Evolutionary conservation across 2,329 filamentous ascomycete genomes (phyloP).

Genomic region (Cryphonectria radicalis): DNA sequence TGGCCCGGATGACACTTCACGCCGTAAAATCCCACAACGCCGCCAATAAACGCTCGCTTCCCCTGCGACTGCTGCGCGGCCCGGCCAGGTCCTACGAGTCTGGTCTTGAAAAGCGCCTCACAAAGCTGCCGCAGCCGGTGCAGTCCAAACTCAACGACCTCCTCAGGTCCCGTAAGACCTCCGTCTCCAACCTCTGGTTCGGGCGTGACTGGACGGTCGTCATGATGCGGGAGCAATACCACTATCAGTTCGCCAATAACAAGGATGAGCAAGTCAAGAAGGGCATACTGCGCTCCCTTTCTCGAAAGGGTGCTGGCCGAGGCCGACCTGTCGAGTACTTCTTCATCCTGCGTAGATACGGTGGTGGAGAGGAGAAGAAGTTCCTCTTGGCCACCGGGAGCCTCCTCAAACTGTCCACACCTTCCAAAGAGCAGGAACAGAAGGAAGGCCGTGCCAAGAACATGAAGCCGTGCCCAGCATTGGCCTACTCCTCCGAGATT

Average conservation of each 20-base stretch:
- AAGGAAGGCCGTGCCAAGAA: no score
- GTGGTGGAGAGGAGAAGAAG: constrained; percentile 27
- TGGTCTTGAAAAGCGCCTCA: constrained; percentile 34
- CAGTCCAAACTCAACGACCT: constrained; percentile 32
- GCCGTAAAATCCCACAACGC: constrained; percentile 32
- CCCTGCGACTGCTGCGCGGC: constrained; percentile 32
- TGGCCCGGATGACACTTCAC: constrained; percentile 32
- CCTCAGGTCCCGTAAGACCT: constrained; percentile 31
- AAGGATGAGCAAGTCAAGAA: constrained; percentile 32
- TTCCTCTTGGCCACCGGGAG: constrained; percentile 23
- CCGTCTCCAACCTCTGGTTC: constrained; percentile 33
- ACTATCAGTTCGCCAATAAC: constrained; percentile 33
- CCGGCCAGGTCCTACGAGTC: constrained; percentile 35
- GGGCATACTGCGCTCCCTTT: constrained; percentile 32
- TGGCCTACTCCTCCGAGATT: no score
- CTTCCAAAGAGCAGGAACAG: neutral
- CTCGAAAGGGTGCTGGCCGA: constrained; percentile 30
- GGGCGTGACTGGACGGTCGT: constrained; percentile 36
- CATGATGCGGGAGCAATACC: constrained; percentile 34
- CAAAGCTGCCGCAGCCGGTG: constrained; percentile 29
- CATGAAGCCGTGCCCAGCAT: no score
- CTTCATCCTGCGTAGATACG: constrained; percentile 32
- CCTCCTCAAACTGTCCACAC: constrained; percentile 20
- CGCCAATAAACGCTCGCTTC: constrained; percentile 32
- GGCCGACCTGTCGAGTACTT: constrained; percentile 28